Conservation (phyloP, 371 early-diverging fungal species). For the Mucor irregularis region DNA sequence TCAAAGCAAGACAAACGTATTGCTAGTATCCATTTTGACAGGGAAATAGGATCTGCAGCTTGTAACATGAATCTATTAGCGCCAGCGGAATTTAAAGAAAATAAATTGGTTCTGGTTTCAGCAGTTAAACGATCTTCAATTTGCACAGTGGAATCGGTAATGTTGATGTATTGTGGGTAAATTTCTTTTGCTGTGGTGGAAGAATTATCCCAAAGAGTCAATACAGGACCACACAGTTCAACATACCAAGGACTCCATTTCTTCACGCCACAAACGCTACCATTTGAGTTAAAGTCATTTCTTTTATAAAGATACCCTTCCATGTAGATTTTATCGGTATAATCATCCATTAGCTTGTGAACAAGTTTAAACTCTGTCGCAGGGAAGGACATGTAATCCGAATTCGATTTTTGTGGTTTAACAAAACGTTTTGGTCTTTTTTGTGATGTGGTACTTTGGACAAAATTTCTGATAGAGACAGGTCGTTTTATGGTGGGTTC, state of each 20-base stretch:
- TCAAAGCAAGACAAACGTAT: slow-evolving; percentile 78
- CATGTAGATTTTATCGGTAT: slow-evolving; percentile 66
- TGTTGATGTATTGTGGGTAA: slow-evolving; percentile 69
- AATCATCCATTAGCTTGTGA: slow-evolving; percentile 50
- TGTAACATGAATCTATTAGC: slow-evolving; percentile 67
- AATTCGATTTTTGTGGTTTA: slow-evolving; percentile 30
- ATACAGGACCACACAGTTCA: slow-evolving; percentile 64
- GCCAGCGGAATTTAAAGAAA: slow-evolving; percentile 66
- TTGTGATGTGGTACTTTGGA: slow-evolving; percentile 22
- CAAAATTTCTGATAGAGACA: slow-evolving; percentile 30
- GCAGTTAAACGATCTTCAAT: slow-evolving; percentile 46
- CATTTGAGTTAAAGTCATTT: slow-evolving; percentile 61
- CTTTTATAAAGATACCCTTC: slow-evolving; percentile 68
- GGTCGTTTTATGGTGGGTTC: slow-evolving; percentile 21
- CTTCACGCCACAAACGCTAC: slow-evolving; percentile 44
- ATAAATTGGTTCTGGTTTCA: slow-evolving; percentile 39
- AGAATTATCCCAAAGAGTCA: slow-evolving; percentile 61
- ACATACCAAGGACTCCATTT: slow-evolving; percentile 73
- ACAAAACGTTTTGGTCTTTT: slow-evolving; percentile 37
- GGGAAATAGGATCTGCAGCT: slow-evolving; percentile 33
- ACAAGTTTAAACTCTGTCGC: slow-evolving; percentile 20
- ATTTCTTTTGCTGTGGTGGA: slow-evolving; percentile 18
- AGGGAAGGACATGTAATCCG: background rate
- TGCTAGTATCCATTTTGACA: slow-evolving; percentile 22
- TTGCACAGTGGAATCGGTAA: slow-evolving; percentile 61